These are phyloP conservation scores for Blakeslea trispora DNA, from an alignment of 371 early-diverging fungal genomes.

Conservation along the genomic window DNA sequence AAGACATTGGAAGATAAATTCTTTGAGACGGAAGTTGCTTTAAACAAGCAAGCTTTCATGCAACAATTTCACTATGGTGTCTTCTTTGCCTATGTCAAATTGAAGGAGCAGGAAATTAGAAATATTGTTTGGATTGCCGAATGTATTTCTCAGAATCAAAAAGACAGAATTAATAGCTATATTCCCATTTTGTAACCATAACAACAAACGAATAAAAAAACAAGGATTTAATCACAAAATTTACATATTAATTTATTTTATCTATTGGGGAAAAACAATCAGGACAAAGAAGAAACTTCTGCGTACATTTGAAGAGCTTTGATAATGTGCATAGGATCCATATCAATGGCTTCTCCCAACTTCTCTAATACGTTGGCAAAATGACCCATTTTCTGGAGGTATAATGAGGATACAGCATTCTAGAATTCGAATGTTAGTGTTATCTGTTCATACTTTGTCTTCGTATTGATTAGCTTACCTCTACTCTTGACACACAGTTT, in stretches of 20 bases:
- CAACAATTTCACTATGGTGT: slow-evolving; percentile 97
- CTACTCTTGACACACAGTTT: slow-evolving; percentile 61
- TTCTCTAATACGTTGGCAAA: slow-evolving; percentile 60
- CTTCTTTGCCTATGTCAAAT: slow-evolving; percentile 96
- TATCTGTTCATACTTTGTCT: neutral
- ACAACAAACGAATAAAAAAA: too few relatives aligned
- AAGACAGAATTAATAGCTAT: slow-evolving; percentile 92
- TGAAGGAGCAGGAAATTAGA: slow-evolving; percentile 99
- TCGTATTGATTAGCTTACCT: slow-evolving; percentile 43
- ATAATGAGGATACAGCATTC: slow-evolving; percentile 63
- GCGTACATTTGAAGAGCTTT: slow-evolving; percentile 68
- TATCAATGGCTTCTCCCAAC: slow-evolving; percentile 56
- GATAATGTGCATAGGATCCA: slow-evolving; percentile 61
- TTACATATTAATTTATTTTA: neutral
- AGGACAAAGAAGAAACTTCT: slow-evolving; percentile 28
- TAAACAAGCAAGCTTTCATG: slow-evolving; percentile 91
- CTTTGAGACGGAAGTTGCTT: slow-evolving; percentile 92
- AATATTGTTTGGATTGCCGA: slow-evolving; percentile 99
- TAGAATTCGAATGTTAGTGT: slow-evolving; percentile 9
- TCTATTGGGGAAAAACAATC: neutral
- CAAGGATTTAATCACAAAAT: neutral
- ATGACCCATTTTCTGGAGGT: slow-evolving; percentile 57
- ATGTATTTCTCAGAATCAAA: slow-evolving; percentile 98
- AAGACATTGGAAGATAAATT: slow-evolving; percentile 93
- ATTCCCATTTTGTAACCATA: slow-evolving; percentile 65